Evolutionary conservation across 139 green algal genomes (phyloP).

Genomic region (Chlamydomonas schloesseri): DNA sequence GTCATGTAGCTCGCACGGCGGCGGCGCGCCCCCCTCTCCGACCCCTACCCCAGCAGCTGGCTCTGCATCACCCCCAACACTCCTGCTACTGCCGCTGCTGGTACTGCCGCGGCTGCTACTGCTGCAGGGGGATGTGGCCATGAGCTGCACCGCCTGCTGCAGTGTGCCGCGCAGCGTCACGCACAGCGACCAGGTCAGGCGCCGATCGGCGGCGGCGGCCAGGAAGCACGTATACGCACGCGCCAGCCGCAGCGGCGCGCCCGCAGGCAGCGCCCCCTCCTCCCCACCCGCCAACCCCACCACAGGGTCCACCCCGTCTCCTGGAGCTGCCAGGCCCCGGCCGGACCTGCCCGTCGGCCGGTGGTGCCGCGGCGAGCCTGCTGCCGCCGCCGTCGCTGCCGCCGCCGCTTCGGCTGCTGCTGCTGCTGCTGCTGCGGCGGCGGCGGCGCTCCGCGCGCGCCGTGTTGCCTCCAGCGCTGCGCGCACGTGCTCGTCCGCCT

Average conservation of each 20-base stretch:
- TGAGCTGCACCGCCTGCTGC: not conserved
- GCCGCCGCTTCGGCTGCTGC: not conserved
- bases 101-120: not conserved
- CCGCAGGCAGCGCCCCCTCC: not conserved
- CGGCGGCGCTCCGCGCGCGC: too few species aligned
- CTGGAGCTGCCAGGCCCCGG: too few species aligned
- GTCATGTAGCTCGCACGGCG: not conserved
- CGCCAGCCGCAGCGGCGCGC: not conserved
- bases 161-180: constrained; percentile 69
- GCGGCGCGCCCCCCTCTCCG: not conserved
- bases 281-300: not conserved
- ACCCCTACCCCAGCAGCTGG: not conserved
- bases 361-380: too few species aligned
- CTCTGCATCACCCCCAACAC: too few species aligned
- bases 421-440: not conserved
- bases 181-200: not conserved
- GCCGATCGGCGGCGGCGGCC: not conserved
- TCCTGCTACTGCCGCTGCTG: not conserved
- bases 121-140: too few species aligned
- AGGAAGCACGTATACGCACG: constrained; percentile 17
- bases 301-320: too few species aligned
- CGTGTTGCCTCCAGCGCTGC: not conserved
- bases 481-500: not conserved
- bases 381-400: too few species aligned
- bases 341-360: too few species aligned